Percentiles rank a stretch among this genome's conserved stretches.
These are phyloP conservation scores for Cylindrotheca closterium DNA, from an alignment of 108 stramenopile genomes.

Conservation along the genomic window DNA sequence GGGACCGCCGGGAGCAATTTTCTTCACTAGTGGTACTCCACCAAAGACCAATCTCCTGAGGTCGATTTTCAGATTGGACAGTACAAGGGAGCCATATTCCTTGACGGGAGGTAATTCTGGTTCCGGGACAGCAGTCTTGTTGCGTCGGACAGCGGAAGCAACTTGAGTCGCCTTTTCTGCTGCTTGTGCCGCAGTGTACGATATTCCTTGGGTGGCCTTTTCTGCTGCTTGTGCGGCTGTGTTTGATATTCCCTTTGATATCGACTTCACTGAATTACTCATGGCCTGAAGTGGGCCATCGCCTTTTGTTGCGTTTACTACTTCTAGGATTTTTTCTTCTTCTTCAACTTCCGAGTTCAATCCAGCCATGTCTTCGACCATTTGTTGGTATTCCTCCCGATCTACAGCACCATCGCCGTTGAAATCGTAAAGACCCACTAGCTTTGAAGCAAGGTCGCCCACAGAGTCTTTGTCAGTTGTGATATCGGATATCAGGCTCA, in stretches of 20 bases:
- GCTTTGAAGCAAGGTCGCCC: constrained; percentile 56
- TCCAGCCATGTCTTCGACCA: constrained; percentile 88
- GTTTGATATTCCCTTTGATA: constrained; percentile 24
- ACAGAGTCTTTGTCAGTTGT: constrained; percentile 37
- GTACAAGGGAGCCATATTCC: constrained; percentile 61
- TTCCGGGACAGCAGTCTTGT: constrained; percentile 2
- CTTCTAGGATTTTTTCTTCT: constrained; percentile 9
- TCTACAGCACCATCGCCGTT: constrained; percentile 87
- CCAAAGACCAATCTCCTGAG: constrained; percentile 77
- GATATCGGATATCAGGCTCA: constrained; percentile 57
- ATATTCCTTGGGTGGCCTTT: too few relatives aligned
- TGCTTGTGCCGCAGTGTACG: constrained; percentile 16
- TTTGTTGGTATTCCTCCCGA: constrained; percentile 73
- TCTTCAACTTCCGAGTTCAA: constrained; percentile 34
- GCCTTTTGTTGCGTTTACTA: neutral
- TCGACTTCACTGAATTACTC: constrained; percentile 27
- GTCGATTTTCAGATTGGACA: constrained; percentile 77
- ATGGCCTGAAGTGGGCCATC: constrained; percentile 3
- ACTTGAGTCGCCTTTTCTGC: constrained; percentile 28
- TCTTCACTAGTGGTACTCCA: constrained; percentile 60
- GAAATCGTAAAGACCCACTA: constrained; percentile 74
- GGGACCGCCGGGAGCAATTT: constrained; percentile 83
- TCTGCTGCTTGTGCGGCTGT: constrained; percentile 17
- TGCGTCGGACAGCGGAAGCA: constrained; percentile 4
- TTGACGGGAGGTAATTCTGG: constrained; percentile 1